Evolutionary conservation across 768 basidiomycete genomes (phyloP).

Genomic region (Leccinellum albellum): DNA sequence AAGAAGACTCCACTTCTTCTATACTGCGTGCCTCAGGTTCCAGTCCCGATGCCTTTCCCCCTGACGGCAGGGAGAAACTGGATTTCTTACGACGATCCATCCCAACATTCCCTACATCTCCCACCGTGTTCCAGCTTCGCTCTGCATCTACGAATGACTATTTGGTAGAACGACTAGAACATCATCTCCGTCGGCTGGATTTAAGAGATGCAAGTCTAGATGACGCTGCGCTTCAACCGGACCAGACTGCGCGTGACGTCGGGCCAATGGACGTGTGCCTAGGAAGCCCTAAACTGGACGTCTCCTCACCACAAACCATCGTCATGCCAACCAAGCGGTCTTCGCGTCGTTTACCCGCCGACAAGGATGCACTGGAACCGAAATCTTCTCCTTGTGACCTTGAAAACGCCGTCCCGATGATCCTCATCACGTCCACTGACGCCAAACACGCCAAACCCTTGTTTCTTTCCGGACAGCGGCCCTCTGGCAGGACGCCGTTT

Average conservation of each 20-base stretch:
- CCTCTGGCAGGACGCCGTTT: slow-evolving; percentile 12
- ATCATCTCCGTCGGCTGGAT: slow-evolving; percentile 17
- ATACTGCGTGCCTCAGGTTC: slow-evolving; percentile 11
- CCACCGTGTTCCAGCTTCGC: slow-evolving; percentile 20
- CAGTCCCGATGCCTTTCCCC: not conserved
- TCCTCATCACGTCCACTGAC: slow-evolving; percentile 25
- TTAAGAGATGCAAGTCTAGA: slow-evolving; percentile 12
- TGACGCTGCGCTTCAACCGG: not conserved
- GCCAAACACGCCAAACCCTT: slow-evolving; percentile 23
- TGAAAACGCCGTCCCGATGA: slow-evolving; percentile 15
- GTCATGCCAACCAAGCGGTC: not conserved
- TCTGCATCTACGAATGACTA: slow-evolving; percentile 14
- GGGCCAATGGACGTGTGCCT: slow-evolving; percentile 4
- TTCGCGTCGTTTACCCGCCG: not conserved
- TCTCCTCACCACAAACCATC: not conserved
- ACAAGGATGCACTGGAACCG: not conserved
- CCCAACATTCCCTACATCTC: slow-evolving; percentile 13
- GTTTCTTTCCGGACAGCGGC: slow-evolving; percentile 9
- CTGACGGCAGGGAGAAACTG: not conserved
- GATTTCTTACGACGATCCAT: not conserved
- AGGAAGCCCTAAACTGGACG: not conserved
- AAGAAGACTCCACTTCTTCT: slow-evolving; percentile 10
- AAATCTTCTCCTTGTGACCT: not conserved
- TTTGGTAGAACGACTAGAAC: slow-evolving; percentile 20
- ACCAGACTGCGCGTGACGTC: not conserved